A percentile compares a stretch with the other conserved stretches of the same genome.
These are phyloP conservation scores for Musa balbisiana DNA, from an alignment of 202 grass and related monocot genomes.

Conservation along the genomic window DNA sequence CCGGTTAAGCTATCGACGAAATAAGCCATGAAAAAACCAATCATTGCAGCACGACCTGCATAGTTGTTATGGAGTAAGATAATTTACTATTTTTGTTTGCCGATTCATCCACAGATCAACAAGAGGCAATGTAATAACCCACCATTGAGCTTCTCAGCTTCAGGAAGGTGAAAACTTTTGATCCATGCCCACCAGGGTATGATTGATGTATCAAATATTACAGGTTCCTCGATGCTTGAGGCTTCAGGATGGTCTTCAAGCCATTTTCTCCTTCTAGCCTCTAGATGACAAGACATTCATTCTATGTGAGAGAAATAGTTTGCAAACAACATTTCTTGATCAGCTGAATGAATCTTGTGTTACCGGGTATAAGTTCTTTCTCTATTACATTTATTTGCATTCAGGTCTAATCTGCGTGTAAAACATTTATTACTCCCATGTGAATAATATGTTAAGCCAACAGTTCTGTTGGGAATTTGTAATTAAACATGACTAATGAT, in stretches of 20 bases:
- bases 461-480: no score
- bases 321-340: neutral
- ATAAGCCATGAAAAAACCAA: conserved; percentile 99
- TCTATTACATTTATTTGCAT: no score
- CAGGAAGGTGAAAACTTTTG: conserved; percentile 82
- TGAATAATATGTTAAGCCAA: no score
- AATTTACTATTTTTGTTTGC: neutral
- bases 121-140: conserved; percentile 5
- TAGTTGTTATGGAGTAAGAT: neutral
- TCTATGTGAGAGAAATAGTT: conserved; percentile 25
- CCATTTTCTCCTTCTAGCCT: conserved; percentile 94
- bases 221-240: conserved; percentile 32
- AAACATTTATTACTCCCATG: no score
- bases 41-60: conserved; percentile 87
- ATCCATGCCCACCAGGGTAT: conserved; percentile 94
- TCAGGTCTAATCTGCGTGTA: no score
- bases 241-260: conserved; percentile 86
- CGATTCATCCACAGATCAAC: neutral
- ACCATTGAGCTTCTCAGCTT: conserved; percentile 95
- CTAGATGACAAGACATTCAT: conserved; percentile 28
- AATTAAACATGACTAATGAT: no score
- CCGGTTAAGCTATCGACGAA: conserved; percentile 85
- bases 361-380: no score
- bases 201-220: conserved; percentile 71
- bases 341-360: no score